phyloP scores from a whole-genome alignment of 306 rosid species.

The Vigna trinervia region DNA sequence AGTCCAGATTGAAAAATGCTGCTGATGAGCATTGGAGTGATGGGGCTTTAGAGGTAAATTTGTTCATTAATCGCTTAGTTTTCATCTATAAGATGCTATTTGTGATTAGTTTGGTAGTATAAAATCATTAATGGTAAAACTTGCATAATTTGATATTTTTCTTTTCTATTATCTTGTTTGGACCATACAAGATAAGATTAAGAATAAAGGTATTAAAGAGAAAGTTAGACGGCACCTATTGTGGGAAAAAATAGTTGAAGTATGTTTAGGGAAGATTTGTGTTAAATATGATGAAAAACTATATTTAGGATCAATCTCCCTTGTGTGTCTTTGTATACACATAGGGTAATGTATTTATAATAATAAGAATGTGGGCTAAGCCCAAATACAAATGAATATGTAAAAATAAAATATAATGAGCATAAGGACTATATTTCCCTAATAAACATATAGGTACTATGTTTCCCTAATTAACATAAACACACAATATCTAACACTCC shows the following conservation, averaged over 20 bases:
- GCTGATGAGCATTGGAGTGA: constrained; percentile 99
- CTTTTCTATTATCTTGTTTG: neutral
- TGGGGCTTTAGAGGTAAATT: constrained; percentile 92
- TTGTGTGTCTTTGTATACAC: too few relatives aligned
- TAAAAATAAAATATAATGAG: too few relatives aligned
- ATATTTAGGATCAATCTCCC: too few relatives aligned
- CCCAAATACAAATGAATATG: too few relatives aligned
- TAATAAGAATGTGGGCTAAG: too few relatives aligned
- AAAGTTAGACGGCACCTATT: neutral
- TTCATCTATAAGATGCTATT: constrained; percentile 23
- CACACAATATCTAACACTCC: too few relatives aligned
- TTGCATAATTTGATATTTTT: constrained; percentile 31
- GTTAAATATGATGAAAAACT: too few relatives aligned
- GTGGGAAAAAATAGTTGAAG: neutral
- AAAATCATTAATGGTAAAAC: neutral
- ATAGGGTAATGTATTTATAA: too few relatives aligned
- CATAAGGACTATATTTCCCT: too few relatives aligned
- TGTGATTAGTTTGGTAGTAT: constrained; percentile 24
- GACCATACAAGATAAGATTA: neutral
- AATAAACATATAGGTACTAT: too few relatives aligned
- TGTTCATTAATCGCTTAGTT: constrained; percentile 30
- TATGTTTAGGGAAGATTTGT: neutral
- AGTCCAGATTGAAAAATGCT: constrained; percentile 76
- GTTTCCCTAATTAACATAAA: too few relatives aligned
- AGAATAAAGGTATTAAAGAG: neutral